Conservation (phyloP, 2,329 filamentous ascomycete genomes). For the Cadophora gregata region DNA sequence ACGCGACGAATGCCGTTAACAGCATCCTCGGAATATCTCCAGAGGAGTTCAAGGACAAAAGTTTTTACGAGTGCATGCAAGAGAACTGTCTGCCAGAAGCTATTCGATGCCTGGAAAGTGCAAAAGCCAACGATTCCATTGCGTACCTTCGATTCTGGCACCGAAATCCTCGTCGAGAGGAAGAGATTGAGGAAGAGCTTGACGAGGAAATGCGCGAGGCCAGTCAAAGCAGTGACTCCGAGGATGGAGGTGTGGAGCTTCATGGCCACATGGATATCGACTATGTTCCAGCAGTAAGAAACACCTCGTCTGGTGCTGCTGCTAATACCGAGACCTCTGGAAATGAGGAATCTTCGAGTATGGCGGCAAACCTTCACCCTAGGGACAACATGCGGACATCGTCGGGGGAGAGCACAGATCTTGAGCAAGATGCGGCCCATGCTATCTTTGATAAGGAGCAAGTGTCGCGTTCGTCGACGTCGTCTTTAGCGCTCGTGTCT, state of each 20-base stretch:
- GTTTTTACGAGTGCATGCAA: slow-evolving; percentile 87
- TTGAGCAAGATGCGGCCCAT: slow-evolving; percentile 47
- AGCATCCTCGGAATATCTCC: slow-evolving; percentile 77
- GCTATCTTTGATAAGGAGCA: slow-evolving; percentile 51
- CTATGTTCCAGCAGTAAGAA: slow-evolving; percentile 23
- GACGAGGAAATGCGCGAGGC: slow-evolving; percentile 50
- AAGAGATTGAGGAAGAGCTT: slow-evolving; percentile 58
- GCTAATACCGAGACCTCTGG: slow-evolving; percentile 13
- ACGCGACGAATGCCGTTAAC: slow-evolving; percentile 77
- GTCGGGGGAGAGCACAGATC: slow-evolving; percentile 53
- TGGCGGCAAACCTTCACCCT: slow-evolving; percentile 9
- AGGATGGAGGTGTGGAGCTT: slow-evolving; percentile 55
- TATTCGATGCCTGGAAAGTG: slow-evolving; percentile 79
- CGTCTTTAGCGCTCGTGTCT: slow-evolving; percentile 39
- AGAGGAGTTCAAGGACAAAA: slow-evolving; percentile 73
- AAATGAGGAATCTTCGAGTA: slow-evolving; percentile 11
- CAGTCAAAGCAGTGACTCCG: slow-evolving; percentile 49
- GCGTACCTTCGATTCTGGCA: slow-evolving; percentile 89
- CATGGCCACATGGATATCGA: slow-evolving; percentile 51
- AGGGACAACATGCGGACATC: slow-evolving; percentile 44
- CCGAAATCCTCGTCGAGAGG: slow-evolving; percentile 70
- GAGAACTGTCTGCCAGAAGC: slow-evolving; percentile 79
- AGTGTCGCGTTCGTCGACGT: slow-evolving; percentile 33
- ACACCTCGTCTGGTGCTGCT: slow-evolving; percentile 14
- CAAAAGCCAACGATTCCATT: slow-evolving; percentile 90